Evolutionary conservation across 2,329 filamentous ascomycete genomes (phyloP).

Genomic region (Colletotrichum sp.): DNA sequence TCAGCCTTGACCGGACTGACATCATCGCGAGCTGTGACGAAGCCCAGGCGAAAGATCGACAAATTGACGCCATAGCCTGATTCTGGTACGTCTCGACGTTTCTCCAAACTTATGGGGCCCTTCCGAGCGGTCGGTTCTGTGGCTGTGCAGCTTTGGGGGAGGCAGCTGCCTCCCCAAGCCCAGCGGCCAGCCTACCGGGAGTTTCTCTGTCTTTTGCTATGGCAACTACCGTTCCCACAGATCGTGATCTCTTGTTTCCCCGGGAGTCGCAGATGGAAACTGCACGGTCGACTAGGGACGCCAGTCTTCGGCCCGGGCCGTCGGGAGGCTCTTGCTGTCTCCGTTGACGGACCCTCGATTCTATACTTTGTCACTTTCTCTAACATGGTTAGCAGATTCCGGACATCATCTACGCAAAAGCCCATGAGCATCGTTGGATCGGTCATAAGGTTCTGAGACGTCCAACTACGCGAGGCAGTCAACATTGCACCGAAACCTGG

Average conservation of each 20-base stretch:
- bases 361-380: neutral
- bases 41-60: conserved; percentile 14
- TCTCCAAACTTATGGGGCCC: neutral
- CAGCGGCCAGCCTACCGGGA: neutral
- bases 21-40: conserved; percentile 19
- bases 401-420: neutral
- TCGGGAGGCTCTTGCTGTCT: neutral
- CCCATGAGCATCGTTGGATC: neutral
- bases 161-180: neutral
- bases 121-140: neutral
- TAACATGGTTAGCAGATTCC: neutral
- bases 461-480: neutral
- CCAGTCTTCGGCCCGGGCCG: neutral
- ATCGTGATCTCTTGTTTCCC: neutral
- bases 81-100: neutral
- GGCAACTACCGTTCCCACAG: neutral
- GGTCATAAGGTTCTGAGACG: neutral
- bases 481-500: neutral
- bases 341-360: neutral
- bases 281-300: neutral
- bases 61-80: conserved; percentile 14
- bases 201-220: neutral
- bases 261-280: neutral
- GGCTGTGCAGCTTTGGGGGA: neutral
- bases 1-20: conserved; percentile 19